Conservation (phyloP, 164 flowering plant species). For the Litsea cubeba region DNA sequence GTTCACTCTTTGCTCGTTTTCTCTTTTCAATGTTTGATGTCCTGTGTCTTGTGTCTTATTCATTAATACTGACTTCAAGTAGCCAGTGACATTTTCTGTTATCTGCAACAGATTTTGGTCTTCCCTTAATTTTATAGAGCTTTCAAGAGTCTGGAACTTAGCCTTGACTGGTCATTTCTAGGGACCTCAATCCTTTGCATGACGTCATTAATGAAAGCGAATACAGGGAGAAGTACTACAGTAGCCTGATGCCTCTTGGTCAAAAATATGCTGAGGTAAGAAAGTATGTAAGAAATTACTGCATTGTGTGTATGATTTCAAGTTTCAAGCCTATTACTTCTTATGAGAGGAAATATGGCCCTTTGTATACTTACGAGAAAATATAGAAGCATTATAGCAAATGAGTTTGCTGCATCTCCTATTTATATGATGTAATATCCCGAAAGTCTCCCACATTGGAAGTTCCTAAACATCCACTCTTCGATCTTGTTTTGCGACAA, state of each 20-base stretch:
- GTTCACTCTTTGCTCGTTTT: not conserved
- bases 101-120: constrained; percentile 12
- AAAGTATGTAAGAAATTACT: not conserved
- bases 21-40: not conserved
- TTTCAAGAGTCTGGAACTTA: constrained; percentile 16
- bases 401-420: not conserved
- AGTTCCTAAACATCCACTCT: not conserved
- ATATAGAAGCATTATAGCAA: not conserved
- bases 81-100: constrained; percentile 9
- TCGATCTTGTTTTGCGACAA: not conserved
- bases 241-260: constrained; percentile 58
- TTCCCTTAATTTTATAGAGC: constrained; percentile 11
- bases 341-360: too few relatives aligned
- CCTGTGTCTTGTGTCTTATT: not conserved
- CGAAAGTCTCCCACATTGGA: not conserved
- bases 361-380: not conserved
- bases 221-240: constrained; percentile 82
- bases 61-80: not conserved
- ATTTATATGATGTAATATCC: not conserved
- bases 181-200: constrained; percentile 96
- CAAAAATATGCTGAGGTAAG: constrained; percentile 69
- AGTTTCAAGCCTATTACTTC: constrained; percentile 3
- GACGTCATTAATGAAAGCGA: constrained; percentile 44
- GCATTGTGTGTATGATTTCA: constrained; percentile 7
- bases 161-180: constrained; percentile 25